phyloP scores from a whole-genome alignment of 345 rosid genomes.

The Euphorbia peplus region DNA sequence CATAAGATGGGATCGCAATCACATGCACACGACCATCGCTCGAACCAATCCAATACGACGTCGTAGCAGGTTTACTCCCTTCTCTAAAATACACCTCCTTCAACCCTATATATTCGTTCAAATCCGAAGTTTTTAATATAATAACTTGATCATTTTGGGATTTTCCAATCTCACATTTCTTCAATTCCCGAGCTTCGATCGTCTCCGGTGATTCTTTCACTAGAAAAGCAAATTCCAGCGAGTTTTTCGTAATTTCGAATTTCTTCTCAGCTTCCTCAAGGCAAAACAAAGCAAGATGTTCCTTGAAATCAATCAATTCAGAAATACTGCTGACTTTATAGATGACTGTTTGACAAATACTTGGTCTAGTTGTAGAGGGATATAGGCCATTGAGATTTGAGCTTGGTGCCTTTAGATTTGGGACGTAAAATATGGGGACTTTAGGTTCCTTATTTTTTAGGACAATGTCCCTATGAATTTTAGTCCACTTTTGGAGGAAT shows the following conservation, averaged over 20 bases:
- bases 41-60: conserved; percentile 53
- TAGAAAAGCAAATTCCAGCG: conserved; percentile 32
- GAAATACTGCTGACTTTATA: conserved; percentile 20
- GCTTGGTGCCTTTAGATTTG: conserved; percentile 27
- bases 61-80: conserved; percentile 35
- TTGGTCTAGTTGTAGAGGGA: conserved; percentile 34
- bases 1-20: conserved; percentile 31
- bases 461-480: conserved; percentile 41
- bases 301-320: not conserved
- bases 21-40: conserved; percentile 32
- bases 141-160: not conserved
- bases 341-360: conserved; percentile 28
- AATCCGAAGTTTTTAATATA: not conserved
- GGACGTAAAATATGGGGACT: conserved; percentile 54
- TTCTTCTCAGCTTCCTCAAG: conserved; percentile 34
- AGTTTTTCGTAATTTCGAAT: conserved; percentile 13
- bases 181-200: conserved; percentile 33
- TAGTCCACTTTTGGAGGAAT: conserved; percentile 55
- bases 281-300: conserved; percentile 28
- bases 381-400: not conserved
- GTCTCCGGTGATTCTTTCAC: conserved; percentile 38
- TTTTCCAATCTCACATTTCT: conserved; percentile 17
- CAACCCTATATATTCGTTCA: conserved; percentile 7
- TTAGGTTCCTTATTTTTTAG: conserved; percentile 13
- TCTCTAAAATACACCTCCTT: conserved; percentile 35